These are phyloP conservation scores for Rhamnella rubrinervis DNA, from an alignment of 331 rosid species.

Conservation along the genomic window DNA sequence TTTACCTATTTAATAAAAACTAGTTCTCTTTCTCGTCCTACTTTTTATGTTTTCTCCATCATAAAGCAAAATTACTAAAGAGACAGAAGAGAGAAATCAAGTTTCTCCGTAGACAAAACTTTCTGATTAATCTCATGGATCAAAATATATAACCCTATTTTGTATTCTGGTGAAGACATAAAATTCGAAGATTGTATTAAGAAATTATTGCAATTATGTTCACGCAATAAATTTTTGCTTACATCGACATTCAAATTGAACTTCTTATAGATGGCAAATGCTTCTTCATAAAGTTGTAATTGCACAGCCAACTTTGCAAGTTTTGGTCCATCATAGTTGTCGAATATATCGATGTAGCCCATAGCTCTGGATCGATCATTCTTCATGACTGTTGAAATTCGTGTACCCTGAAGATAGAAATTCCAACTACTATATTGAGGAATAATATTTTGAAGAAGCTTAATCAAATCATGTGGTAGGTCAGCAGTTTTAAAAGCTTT, in stretches of 20 bases:
- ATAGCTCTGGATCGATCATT: constrained; percentile 79
- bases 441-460: constrained; percentile 82
- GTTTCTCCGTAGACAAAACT: no score
- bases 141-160: no score
- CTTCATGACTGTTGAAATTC: constrained; percentile 73
- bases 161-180: no score
- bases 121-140: no score
- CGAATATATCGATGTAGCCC: constrained; percentile 75
- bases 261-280: constrained; percentile 70
- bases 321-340: constrained; percentile 77
- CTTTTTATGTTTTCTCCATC: no score
- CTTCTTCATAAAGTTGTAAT: constrained; percentile 71
- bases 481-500: constrained; percentile 87
- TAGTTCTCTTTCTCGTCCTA: no score
- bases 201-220: no score
- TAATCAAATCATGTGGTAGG: constrained; percentile 76
- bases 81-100: no score
- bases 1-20: no score
- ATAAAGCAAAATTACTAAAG: no score
- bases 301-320: constrained; percentile 76
- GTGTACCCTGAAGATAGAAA: constrained; percentile 64
- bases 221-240: no score
- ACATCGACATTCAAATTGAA: constrained; percentile 75
- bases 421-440: constrained; percentile 78
- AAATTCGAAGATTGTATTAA: no score